These are phyloP conservation scores for Podosphaera leucotricha DNA, from an alignment of 2,329 filamentous ascomycete species.

Conservation along the genomic window DNA sequence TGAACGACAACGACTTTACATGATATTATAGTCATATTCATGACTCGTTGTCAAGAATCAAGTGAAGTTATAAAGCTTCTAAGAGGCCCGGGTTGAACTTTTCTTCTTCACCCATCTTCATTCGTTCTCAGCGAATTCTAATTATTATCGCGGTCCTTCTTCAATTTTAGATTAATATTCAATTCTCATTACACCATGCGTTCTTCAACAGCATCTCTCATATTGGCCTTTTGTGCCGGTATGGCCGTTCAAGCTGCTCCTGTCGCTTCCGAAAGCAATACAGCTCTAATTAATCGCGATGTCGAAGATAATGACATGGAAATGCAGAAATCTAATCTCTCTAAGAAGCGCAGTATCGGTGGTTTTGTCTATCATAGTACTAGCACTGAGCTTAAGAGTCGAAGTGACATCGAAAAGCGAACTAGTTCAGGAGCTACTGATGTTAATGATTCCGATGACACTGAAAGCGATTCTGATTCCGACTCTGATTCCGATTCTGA, in stretches of 20 bases:
- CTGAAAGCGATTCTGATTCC: background rate
- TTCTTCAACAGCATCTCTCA: constrained; percentile 9
- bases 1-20: too few relatives aligned
- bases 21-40: too few relatives aligned
- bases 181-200: constrained; percentile 6
- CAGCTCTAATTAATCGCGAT: constrained; percentile 2
- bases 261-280: background rate
- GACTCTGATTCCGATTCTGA: background rate
- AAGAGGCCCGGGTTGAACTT: too few relatives aligned
- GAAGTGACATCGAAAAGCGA: background rate
- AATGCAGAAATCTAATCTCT: background rate
- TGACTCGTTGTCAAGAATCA: too few relatives aligned
- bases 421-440: background rate
- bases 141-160: background rate
- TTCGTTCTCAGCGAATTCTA: background rate
- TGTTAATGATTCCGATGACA: too few relatives aligned
- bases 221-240: constrained; percentile 10
- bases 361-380: constrained; percentile 1
- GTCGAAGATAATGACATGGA: background rate
- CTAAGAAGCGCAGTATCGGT: background rate
- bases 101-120: too few relatives aligned
- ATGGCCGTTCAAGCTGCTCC: constrained; percentile 9
- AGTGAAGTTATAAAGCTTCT: too few relatives aligned
- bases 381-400: background rate
- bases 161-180: background rate